Conservation (phyloP, 257 asterid species). For the Datura wrightii region DNA sequence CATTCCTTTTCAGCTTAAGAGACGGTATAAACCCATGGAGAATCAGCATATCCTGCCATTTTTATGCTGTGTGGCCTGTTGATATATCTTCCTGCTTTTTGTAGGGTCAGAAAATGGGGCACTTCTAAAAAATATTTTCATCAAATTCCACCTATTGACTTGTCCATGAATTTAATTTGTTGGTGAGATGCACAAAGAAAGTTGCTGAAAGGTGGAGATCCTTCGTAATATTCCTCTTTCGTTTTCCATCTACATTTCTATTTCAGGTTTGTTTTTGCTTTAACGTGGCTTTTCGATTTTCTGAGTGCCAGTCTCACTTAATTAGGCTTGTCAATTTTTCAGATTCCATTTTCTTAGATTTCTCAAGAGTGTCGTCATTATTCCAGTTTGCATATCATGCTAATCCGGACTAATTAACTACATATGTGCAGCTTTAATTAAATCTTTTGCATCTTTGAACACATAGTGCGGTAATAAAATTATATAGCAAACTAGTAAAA, state of each 20-base stretch:
- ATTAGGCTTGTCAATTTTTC: no score
- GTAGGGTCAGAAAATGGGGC: not conserved
- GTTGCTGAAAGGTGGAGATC: not conserved
- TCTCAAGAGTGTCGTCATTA: no score
- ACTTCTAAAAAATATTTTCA: not conserved
- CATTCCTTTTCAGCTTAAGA: not conserved
- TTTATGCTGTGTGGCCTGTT: conserved; percentile 12
- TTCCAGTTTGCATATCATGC: no score
- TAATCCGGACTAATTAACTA: no score
- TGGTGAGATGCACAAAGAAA: no score
- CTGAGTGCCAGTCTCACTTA: not conserved
- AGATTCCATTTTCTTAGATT: no score
- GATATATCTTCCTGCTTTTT: not conserved
- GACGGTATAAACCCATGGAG: conserved; percentile 47
- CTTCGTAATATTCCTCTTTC: no score
- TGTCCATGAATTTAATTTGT: conserved; percentile 26
- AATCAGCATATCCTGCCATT: conserved; percentile 48
- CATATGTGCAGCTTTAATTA: no score
- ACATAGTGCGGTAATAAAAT: no score
- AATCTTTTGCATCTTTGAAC: no score
- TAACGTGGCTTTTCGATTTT: not conserved
- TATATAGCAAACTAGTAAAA: no score
- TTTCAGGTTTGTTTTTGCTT: not conserved
- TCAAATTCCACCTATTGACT: conserved; percentile 39
- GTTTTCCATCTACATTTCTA: no score